Base-by-base conservation (phyloP, 2,329 filamentous ascomycete genomes). In the Stenocarpella maydis region DNA sequence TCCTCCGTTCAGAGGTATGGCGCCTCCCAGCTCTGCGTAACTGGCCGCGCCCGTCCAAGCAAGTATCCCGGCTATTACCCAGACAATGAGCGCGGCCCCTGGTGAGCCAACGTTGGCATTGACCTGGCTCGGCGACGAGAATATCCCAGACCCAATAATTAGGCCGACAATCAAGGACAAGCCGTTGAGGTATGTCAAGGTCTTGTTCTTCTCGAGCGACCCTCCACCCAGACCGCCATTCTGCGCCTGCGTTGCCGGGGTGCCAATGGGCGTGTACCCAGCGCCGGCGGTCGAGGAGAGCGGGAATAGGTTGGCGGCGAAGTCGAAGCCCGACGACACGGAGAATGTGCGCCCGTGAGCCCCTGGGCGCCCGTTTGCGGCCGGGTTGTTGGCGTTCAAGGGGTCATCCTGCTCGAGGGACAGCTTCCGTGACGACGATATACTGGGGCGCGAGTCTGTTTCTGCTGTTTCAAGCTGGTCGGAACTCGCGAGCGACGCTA, bases 1-100 rank as follows among this genome's bases (percentile, higher is more conserved):
- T 5, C 96, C 96, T 68, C 96, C 96, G 78, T 98, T 99, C 28
- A 99, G 83, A 7, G 96, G 96, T 73, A 99, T 98, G 0, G 96
- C 95, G 49, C 96, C 95, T 70, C 96, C 96, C 6, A 99, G 86
- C 82, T 99, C 96, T 4, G 96, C 96, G 81, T 97, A 99, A 74
- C 94, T 97, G 28, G 95, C 92, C 0, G 94, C 95, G 12, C 96
- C 95, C 0, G 96, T 99, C 95, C 96, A 99, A 1, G 95, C 95
- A 71, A 99, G 83, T 24, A 98, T 78, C n/a, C 95, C 95, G 3
- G 95, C 95, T 50, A 98, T 89, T 1, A 90, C 85, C 95, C 95
- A 99, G 5, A 98, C 90, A n/a, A 98, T 86, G 63, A 99, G 83
- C 1, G 95, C 91, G 19, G 95, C 95, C 61, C 95, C 96, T 0